Conservation (phyloP, 768 basidiomycete species). For the Phaeolepiota aurea region DNA sequence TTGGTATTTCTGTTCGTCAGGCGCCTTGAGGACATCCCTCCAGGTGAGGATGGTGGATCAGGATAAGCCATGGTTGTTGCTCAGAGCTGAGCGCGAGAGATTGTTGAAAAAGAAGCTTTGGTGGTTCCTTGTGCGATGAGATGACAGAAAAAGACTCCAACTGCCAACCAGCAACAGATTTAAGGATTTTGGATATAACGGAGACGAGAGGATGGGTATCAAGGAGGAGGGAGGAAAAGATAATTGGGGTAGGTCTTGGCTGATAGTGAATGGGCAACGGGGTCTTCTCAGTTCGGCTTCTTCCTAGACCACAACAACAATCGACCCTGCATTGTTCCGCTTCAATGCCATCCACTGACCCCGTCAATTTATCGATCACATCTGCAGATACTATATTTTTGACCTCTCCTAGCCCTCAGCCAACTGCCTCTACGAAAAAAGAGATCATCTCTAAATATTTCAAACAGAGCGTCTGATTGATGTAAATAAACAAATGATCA, state of each 20-base stretch:
- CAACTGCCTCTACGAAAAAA: too few relatives aligned
- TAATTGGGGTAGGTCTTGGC: not conserved
- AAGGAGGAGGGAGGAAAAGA: slow-evolving; percentile 12
- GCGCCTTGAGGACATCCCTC: slow-evolving; percentile 60
- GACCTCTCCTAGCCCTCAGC: too few relatives aligned
- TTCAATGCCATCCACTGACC: too few relatives aligned
- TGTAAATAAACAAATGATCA: too few relatives aligned
- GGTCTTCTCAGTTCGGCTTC: slow-evolving; percentile 10
- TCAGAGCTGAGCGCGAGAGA: slow-evolving; percentile 12
- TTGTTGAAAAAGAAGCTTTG: slow-evolving; percentile 9
- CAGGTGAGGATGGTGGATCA: slow-evolving; percentile 55
- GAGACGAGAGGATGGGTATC: slow-evolving; percentile 26
- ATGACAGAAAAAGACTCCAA: slow-evolving; percentile 33
- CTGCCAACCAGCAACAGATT: slow-evolving; percentile 22
- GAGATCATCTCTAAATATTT: too few relatives aligned
- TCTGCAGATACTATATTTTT: too few relatives aligned
- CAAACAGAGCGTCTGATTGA: too few relatives aligned
- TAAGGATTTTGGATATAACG: slow-evolving; percentile 14
- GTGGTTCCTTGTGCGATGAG: slow-evolving; percentile 6
- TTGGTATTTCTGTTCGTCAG: slow-evolving; percentile 92
- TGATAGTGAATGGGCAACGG: slow-evolving; percentile 3
- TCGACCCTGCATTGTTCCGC: slow-evolving; percentile 6
- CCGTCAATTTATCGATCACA: too few relatives aligned
- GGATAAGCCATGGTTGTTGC: slow-evolving; percentile 51
- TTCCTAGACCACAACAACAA: slow-evolving; percentile 12